Conservation (phyloP, 129 eudicot species). For the Scalesia atractyloides region DNA sequence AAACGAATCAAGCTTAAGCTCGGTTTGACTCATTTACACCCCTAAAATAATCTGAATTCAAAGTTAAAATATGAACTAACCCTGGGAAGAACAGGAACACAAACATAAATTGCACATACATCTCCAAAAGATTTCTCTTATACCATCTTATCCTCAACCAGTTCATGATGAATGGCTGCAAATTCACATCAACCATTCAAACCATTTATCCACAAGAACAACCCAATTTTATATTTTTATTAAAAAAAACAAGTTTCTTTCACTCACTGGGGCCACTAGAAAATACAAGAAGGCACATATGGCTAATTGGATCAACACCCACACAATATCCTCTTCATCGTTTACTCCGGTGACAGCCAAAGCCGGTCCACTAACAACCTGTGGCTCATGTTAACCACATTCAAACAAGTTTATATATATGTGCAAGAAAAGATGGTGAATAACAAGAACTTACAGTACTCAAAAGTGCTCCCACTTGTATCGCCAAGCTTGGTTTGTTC, state of each 20-base stretch:
- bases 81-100: slow-evolving; percentile 96
- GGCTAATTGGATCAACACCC: slow-evolving; percentile 60
- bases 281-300: slow-evolving; percentile 73
- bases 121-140: slow-evolving; percentile 79
- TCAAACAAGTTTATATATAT: slow-evolving; percentile 7
- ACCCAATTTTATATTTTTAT: background rate
- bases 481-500: slow-evolving; percentile 39
- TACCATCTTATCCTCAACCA: slow-evolving; percentile 61
- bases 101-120: slow-evolving; percentile 88
- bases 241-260: background rate
- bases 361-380: slow-evolving; percentile 73
- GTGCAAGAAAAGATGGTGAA: background rate
- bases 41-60: background rate
- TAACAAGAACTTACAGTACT: slow-evolving; percentile 44
- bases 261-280: slow-evolving; percentile 74
- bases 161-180: slow-evolving; percentile 92
- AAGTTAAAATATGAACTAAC: slow-evolving; percentile 42
- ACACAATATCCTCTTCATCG: slow-evolving; percentile 57
- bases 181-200: slow-evolving; percentile 28
- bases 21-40: background rate
- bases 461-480: slow-evolving; percentile 66
- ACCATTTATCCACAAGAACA: slow-evolving; percentile 18
- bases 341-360: slow-evolving; percentile 77
- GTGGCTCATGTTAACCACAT: slow-evolving; percentile 5
- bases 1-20: background rate